Conservation (phyloP, 2,329 filamentous ascomycete genomes). For the Periconia sp. region DNA sequence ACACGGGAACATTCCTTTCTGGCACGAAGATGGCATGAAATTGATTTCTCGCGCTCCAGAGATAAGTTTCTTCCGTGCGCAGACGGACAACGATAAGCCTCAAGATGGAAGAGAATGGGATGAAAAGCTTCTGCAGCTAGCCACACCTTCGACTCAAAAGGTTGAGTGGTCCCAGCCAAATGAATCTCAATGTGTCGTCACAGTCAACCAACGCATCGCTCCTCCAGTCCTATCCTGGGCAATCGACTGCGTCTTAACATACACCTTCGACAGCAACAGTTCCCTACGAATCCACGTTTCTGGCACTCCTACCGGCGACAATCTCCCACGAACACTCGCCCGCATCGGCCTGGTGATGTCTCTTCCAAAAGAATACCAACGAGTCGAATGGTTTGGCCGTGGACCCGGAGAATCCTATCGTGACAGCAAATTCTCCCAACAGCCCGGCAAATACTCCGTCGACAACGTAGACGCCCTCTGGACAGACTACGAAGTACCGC, state of each 20-base stretch:
- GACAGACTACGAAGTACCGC: constrained; percentile 69
- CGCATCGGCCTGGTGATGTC: constrained; percentile 66
- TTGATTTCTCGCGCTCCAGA: constrained; percentile 41
- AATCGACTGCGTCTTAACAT: constrained; percentile 52
- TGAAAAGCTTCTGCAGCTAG: constrained; percentile 35
- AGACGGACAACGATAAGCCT: constrained; percentile 69
- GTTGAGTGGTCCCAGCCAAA: constrained; percentile 43
- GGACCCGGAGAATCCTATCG: constrained; percentile 70
- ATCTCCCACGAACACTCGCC: constrained; percentile 62
- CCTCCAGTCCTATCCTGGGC: constrained; percentile 67
- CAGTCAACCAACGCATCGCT: constrained; percentile 57
- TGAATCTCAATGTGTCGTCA: constrained; percentile 39
- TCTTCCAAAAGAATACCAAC: constrained; percentile 47
- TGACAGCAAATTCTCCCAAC: constrained; percentile 68
- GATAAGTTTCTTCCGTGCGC: constrained; percentile 67
- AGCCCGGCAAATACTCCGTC: constrained; percentile 56
- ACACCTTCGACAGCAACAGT: constrained; percentile 58
- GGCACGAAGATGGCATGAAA: constrained; percentile 36
- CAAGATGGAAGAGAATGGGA: constrained; percentile 64
- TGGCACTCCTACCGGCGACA: constrained; percentile 55
- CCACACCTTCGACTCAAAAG: constrained; percentile 31
- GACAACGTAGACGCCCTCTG: constrained; percentile 57
- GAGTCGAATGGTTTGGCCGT: constrained; percentile 66
- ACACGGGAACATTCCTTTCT: constrained; percentile 52
- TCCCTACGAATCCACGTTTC: constrained; percentile 54